Evolutionary conservation across 1,284 basidiomycete genomes (phyloP).

Genomic region (Leccinum griseonigrum): DNA sequence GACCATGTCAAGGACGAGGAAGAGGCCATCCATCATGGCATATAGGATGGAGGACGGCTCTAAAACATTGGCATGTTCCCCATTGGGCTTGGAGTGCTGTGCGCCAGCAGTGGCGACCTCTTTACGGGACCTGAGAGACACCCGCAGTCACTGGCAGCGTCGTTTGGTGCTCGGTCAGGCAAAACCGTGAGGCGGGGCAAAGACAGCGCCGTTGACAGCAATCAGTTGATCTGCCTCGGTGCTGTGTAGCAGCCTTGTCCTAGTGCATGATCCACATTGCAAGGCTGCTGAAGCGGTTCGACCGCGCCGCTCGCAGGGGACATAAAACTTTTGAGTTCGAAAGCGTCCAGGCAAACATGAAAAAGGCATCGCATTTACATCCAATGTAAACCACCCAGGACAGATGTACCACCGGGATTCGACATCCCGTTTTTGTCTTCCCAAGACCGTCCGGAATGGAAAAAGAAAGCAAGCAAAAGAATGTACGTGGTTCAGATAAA

Average conservation of each 20-base stretch:
- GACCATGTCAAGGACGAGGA: not conserved
- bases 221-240: not conserved
- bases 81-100: not conserved
- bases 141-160: no score
- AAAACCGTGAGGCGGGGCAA: not conserved
- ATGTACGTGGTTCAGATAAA: not conserved
- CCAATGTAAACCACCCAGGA: not conserved
- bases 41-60: no score
- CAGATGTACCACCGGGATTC: not conserved
- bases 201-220: no score
- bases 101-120: not conserved
- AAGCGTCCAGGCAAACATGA: not conserved
- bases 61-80: not conserved
- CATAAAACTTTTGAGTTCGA: not conserved
- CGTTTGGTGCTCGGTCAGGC: no score
- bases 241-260: no score
- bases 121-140: no score
- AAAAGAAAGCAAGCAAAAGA: not conserved
- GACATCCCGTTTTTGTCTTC: not conserved
- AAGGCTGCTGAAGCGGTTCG: not conserved
- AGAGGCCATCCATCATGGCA: not conserved
- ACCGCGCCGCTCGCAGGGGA: not conserved
- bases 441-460: not conserved
- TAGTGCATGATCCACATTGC: not conserved
- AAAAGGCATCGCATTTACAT: not conserved